Evolutionary conservation across 2,329 filamentous ascomycete genomes (phyloP), one percentile per base, ranked within the genome.

Genomic region (Blastomyces gilchristii): DNA sequence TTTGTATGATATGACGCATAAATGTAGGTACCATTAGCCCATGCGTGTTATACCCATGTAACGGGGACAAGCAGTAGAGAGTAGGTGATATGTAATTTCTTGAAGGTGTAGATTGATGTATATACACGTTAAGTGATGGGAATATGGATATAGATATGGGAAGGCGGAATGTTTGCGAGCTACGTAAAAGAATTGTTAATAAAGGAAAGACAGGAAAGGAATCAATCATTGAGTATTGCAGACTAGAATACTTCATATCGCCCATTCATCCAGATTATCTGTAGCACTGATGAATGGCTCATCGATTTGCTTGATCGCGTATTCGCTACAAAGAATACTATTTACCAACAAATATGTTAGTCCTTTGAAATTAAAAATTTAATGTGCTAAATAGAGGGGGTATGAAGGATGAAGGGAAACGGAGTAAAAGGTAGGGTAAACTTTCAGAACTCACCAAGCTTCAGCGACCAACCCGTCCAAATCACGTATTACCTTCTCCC

Each of bases 231-330:
- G 50, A 53, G 7, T 12, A 22, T 9, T 16, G 6, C 28, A 18
- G 14, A 54, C 16, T 37, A 37, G 34, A 8, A 34, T 50, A 25
- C 22, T 50, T 57, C 39, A 88, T 65, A 88, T 75, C 60, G 85
- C 86, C 94, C 94, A 99, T 71, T 96, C 91, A 63, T 87, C 85
- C 66, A 80, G 79, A 73, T 92, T 83, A 70, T 97, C 93, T 28
- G 82, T 81, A 4, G 82, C 78, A 45, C 82, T 84, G 63, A 97
- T 85, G 72, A 99, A 97, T 0, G 94, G 92, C 78, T 96, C 91
- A 70, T 97, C 91, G 64, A 99, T 90, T 71, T 89, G 85, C 79
- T 92, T 95, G 71, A 99, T 96, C 2, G 93, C 94, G 77, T 95
- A 85, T 67, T 99, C 94, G 72, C 91, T 92, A 75, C 94, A 99